Conservation (phyloP, 129 eudicot species). For the sunflower (Helianthus annuus) region HanXRQr2.0-SUNRISE NC_035446.2:151069087-151069586, state of each 20-base stretch:
- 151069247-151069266: background rate
- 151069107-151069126: no score
- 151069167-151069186: background rate
- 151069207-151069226: background rate
- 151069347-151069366: background rate
- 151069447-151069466: background rate
- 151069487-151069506: background rate
- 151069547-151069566: background rate
- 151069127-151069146: no score
- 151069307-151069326: background rate
- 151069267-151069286: background rate
- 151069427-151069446: background rate
- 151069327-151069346: background rate
- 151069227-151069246: background rate
- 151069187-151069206: background rate
- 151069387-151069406: background rate
- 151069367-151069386: background rate
- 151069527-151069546: background rate
- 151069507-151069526: background rate
- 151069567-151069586: background rate
- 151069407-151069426: background rate
- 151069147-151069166: background rate
- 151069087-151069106: no score
- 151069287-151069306: background rate
- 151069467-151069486: background rate